Conservation (phyloP, 305 asterid genomes). For the Petunia hybrid region DNA sequence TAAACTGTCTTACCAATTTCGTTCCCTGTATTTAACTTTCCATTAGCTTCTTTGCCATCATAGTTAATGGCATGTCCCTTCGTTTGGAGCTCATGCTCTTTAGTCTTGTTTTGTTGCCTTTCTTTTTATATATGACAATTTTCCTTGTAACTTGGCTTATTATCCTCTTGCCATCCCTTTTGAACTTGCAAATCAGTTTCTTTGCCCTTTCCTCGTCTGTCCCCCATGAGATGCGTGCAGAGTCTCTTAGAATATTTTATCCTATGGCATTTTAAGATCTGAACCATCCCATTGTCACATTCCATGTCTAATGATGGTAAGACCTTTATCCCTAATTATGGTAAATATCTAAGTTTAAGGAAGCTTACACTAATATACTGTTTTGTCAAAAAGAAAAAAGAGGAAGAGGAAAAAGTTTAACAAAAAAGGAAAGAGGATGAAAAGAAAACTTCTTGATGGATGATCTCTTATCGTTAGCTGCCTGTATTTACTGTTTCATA, state of each 20-base stretch:
- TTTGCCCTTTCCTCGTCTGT: not conserved
- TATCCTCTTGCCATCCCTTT: not conserved
- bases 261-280: no score
- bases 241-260: no score
- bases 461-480: not conserved
- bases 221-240: not conserved
- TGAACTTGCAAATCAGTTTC: not conserved
- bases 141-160: not conserved
- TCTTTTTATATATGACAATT: not conserved
- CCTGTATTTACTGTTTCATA: conserved; percentile 1
- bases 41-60: not conserved
- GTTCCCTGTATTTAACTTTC: not conserved
- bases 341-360: no score
- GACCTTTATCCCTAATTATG: no score
- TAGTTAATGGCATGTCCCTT: not conserved
- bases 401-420: no score
- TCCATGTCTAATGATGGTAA: not conserved
- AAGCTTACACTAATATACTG: no score
- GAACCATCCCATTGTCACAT: no score
- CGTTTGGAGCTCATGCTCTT: not conserved
- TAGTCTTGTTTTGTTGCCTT: no score
- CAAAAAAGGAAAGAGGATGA: not conserved
- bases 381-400: not conserved
- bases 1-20: not conserved
- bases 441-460: not conserved